These are phyloP conservation scores for Ustilago xerochloae DNA, from an alignment of 1,284 basidiomycete species.

Conservation along the genomic window DNA sequence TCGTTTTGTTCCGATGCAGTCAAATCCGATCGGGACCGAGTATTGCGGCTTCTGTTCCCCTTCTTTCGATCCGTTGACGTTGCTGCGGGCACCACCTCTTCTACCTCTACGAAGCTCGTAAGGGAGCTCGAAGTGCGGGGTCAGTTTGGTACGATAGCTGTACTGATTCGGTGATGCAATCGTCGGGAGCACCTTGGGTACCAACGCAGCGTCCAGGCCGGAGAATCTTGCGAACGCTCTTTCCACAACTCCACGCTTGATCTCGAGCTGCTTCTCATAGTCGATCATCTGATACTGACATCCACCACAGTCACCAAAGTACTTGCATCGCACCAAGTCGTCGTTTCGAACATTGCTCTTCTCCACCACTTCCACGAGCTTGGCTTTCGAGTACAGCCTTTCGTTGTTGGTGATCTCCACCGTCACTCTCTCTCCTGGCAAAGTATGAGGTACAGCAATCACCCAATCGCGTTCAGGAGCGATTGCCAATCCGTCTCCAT, in stretches of 20 bases:
- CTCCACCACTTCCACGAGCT: conserved; percentile 49
- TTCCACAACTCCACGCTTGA: conserved; percentile 87
- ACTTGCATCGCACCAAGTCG: conserved; percentile 61
- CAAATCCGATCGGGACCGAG: conserved; percentile 90
- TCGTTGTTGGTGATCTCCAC: conserved; percentile 56
- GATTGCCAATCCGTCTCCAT: conserved; percentile 64
- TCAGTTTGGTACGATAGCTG: conserved; percentile 94
- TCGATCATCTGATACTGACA: conserved; percentile 74
- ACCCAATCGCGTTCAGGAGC: conserved; percentile 58
- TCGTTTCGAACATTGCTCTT: conserved; percentile 31
- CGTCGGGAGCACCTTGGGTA: conserved; percentile 81
- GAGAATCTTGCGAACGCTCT: conserved; percentile 75
- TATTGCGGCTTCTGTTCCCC: conserved; percentile 68
- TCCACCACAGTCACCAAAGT: conserved; percentile 66
- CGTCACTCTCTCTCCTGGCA: conserved; percentile 61
- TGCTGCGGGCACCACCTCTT: conserved; percentile 64
- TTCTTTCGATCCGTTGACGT: conserved; percentile 47
- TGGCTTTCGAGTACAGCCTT: conserved; percentile 55
- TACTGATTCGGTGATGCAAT: conserved; percentile 88
- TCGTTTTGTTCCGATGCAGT: conserved; percentile 78
- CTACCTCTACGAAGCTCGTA: conserved; percentile 70
- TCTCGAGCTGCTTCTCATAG: conserved; percentile 83
- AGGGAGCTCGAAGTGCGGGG: conserved; percentile 91
- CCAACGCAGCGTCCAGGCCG: conserved; percentile 72
- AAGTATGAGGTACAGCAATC: conserved; percentile 58